Evolutionary conservation across 140 eudicot genomes (phyloP).

Genomic region (Anethum foeniculum): DNA sequence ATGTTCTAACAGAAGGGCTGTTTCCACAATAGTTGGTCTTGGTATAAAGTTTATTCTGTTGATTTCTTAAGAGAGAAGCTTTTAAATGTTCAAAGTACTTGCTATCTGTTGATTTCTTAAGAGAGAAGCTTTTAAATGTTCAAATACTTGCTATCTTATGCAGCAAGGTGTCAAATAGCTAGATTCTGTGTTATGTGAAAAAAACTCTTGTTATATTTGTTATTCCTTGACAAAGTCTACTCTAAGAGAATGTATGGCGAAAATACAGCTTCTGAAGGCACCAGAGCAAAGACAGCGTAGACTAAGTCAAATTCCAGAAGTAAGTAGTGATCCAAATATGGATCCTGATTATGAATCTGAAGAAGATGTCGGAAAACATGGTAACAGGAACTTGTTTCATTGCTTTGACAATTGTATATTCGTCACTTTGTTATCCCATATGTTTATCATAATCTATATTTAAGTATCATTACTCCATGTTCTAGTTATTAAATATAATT

Average conservation of each 20-base stretch:
- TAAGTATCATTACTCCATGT: constrained; percentile 31
- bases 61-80: background rate
- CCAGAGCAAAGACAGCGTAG: constrained; percentile 82
- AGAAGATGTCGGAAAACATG: constrained; percentile 49
- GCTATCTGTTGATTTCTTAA: background rate
- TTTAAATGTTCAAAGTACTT: background rate
- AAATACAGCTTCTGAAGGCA: constrained; percentile 61
- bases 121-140: background rate
- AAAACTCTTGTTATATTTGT: background rate
- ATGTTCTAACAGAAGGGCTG: background rate
- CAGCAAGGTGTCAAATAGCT: background rate
- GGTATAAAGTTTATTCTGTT: background rate
- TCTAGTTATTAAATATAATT: background rate
- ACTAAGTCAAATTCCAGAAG: constrained; percentile 49
- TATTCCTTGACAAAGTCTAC: constrained; percentile 60
- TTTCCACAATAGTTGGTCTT: background rate
- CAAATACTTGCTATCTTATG: background rate
- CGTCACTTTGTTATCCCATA: background rate
- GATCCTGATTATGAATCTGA: constrained; percentile 74
- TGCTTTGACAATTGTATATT: background rate
- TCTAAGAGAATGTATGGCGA: constrained; percentile 68
- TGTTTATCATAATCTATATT: background rate
- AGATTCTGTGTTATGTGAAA: background rate
- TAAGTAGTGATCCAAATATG: constrained; percentile 87
- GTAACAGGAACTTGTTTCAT: constrained; percentile 24